Base-by-base conservation (phyloP, 441 rosid genomes). In the Pelargonium australe region DNA sequence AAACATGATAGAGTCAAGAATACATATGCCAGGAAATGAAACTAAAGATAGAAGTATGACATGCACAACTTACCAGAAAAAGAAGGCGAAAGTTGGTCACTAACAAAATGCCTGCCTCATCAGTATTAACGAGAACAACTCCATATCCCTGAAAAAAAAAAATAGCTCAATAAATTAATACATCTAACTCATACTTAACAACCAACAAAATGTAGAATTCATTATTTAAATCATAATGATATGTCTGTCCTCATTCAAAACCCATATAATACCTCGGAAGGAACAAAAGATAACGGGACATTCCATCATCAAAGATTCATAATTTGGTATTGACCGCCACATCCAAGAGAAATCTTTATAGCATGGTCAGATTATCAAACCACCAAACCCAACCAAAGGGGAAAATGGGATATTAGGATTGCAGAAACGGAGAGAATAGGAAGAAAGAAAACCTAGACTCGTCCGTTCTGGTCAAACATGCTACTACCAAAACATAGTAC, bases 21-120 rank as follows among this genome's bases (percentile, higher is more conserved):
- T 16, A 6, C 9, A 57, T 57, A 19, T 57, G 19, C 28, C 6
- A 8, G 62, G 62, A 57, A 57, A 57, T 19, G 23, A 57, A 17
- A 57, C 20, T 57, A 34, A 57, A 57, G 62, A 57, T 57, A 16
- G 17, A 57, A 57, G 11, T 10, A 17, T 62, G 25, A 63, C 44
- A 64, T 14, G 76, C 53, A 63, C 37, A 43, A 80, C 95, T 82
- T 78, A 95, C 99, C 92, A 95, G 75, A 81, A 91, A 95, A 72
- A 95, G 84, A 77, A 91, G 81, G 63, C 99, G 97, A 75, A 87
- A 92, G 75, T 91, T 95, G 25, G 99, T 91, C 77, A 95, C 84
- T 69, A 91, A 67, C 75, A 95, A 80, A 53, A 87, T 90, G 68
- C 99, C 97, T 5, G 97, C 91, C 72, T 82, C 84, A 76, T 86